Evolutionary conservation across 768 basidiomycete species (phyloP).

Genomic region (Termitomyces sp.): DNA sequence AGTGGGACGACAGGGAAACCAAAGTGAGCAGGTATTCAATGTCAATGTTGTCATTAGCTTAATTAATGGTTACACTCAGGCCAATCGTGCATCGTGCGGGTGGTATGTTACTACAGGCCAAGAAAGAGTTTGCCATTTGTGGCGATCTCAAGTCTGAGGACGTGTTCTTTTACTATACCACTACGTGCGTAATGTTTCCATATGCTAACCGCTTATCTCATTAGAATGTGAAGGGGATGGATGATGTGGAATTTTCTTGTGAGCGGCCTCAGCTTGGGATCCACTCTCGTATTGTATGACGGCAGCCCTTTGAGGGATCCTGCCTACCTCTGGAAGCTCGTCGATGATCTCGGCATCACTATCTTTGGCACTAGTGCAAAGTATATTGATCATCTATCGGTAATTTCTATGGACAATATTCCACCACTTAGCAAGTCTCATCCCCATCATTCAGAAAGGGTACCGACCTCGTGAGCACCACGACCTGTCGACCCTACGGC

Average conservation of each 20-base stretch:
- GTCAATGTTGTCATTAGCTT: constrained; percentile 4
- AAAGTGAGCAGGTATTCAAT: constrained; percentile 39
- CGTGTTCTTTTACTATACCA: constrained; percentile 82
- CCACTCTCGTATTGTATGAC: constrained; percentile 75
- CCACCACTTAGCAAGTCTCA: constrained; percentile 10
- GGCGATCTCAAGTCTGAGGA: constrained; percentile 63
- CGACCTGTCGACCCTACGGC: constrained; percentile 51
- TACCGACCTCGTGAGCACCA: constrained; percentile 69
- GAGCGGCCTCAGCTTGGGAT: constrained; percentile 59
- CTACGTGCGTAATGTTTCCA: constrained; percentile 50
- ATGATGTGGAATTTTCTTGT: constrained; percentile 93
- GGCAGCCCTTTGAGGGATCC: constrained; percentile 75
- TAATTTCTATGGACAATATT: constrained; percentile 27
- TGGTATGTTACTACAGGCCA: constrained; percentile 72
- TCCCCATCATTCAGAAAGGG: constrained; percentile 43
- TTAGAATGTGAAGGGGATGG: constrained; percentile 55
- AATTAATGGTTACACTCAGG: constrained; percentile 30
- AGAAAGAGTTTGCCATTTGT: constrained; percentile 69
- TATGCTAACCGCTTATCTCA: neutral
- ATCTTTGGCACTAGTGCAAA: constrained; percentile 84
- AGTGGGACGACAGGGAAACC: constrained; percentile 79
- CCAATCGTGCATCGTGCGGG: constrained; percentile 78
- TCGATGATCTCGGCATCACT: constrained; percentile 66
- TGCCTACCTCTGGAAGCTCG: constrained; percentile 62
- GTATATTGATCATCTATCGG: constrained; percentile 76